Evolutionary conservation across 2,329 filamentous ascomycete species (phyloP).

Genomic region (Cordyceps javanica): DNA sequence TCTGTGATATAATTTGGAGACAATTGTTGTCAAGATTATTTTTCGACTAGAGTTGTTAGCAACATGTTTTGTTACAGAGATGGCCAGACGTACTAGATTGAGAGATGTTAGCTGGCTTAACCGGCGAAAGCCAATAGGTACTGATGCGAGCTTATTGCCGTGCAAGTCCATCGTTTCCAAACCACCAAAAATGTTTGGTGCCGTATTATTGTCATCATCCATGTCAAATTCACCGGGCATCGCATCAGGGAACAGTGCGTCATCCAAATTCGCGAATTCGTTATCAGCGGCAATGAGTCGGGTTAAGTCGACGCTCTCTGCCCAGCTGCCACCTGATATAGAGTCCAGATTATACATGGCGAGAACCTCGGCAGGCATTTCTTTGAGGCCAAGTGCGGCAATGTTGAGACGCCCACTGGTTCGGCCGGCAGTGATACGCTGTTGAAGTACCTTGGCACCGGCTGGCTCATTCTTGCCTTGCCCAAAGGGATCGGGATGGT

Average conservation of each 20-base stretch:
- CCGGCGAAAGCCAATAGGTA: conserved; percentile 71
- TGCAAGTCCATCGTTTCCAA: conserved; percentile 80
- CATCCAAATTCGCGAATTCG: conserved; percentile 68
- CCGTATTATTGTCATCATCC: conserved; percentile 55
- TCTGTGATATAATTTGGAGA: conserved; percentile 67
- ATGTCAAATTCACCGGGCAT: conserved; percentile 45
- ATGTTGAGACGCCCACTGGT: conserved; percentile 82
- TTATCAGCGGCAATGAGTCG: conserved; percentile 86
- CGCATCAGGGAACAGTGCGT: conserved; percentile 72
- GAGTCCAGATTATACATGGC: conserved; percentile 83
- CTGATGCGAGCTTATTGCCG: conserved; percentile 65
- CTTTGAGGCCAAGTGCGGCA: conserved; percentile 70
- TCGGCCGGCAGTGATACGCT: conserved; percentile 66
- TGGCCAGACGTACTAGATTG: conserved; percentile 48
- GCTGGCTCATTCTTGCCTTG: conserved; percentile 51
- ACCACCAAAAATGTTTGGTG: conserved; percentile 72
- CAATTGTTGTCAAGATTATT: conserved; percentile 71
- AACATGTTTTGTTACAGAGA: not conserved
- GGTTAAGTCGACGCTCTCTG: conserved; percentile 82
- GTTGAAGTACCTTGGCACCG: conserved; percentile 62
- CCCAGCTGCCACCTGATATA: conserved; percentile 66
- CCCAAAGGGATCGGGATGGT: conserved; percentile 63
- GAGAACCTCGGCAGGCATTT: conserved; percentile 76
- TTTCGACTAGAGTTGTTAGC: conserved; percentile 42
- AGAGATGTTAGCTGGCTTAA: conserved; percentile 70